Evolutionary conservation across 164 flowering plant species (phyloP), one percentile per base, ranked within the genome.

Genomic region (Vitis cinerea): DNA sequence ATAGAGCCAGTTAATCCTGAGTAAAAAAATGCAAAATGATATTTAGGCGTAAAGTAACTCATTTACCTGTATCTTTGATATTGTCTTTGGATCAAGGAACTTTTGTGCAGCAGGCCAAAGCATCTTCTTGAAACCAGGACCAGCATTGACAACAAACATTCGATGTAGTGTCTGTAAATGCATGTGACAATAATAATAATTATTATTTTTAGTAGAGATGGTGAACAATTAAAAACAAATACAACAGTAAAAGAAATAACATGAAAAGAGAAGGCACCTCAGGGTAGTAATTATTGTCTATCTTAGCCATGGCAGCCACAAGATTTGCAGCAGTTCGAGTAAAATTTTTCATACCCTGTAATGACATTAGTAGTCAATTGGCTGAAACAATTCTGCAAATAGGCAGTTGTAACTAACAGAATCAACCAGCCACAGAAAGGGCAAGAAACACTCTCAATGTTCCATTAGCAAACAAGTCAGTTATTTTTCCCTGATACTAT

Each of bases 121-220:
- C 90, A 91, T 76, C 79, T 82, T 87, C 80, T 87, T 90, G 82
- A 95, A 95, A 30, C 88, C 96, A 77, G 92, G 75, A 63, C 98
- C 96, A 79, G 97, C 98, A 87, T 95, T 95, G 63, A 93, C 96
- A 70, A 95, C 78, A 66, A 80, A 95, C 99, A 95, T 91, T 12
- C 85, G 82, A 71, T 93, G 84, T 56, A 95, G 78, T 2, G 99
- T 95, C 99, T 95, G 83, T 63, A 69, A 9, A 67, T 16, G 68
- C 51, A 53, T 14, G 50, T 37, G 44, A 37, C 44, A 37, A 37
- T 6, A 37, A 6, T 37, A 37, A 37, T 37, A 2, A 37, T 37
- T 37, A 37, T 37, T 4, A 37, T 37, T 37, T 9, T 30, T 4
- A 55, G 3, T 9, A 29, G 44, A 67, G 3, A 9, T 19, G 23